phyloP scores from a whole-genome alignment of 208 protist genomes.

The Angomonas ambiguus region DNA sequence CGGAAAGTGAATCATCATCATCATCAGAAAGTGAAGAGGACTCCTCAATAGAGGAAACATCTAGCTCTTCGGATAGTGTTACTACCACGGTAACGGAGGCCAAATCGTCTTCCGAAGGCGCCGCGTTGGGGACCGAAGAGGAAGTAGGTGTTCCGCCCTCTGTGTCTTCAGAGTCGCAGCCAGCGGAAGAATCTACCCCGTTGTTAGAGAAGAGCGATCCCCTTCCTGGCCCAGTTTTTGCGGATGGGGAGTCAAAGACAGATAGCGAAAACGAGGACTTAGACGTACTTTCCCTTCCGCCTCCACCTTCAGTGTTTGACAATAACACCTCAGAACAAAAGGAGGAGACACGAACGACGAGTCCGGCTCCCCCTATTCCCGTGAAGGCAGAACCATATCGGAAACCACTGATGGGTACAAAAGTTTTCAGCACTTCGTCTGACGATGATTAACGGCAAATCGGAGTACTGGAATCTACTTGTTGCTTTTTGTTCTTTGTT shows the following conservation, averaged over 20 bases:
- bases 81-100: background rate
- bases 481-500: background rate
- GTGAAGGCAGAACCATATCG: background rate
- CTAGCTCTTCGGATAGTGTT: background rate
- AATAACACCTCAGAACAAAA: background rate
- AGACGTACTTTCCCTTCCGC: background rate
- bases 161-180: too few species aligned
- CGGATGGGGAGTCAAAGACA: too few species aligned
- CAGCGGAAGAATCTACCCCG: too few species aligned
- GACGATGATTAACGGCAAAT: constrained; percentile 23
- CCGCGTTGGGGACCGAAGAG: too few species aligned
- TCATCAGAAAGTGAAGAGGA: too few species aligned
- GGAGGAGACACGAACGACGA: constrained; percentile 1
- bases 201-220: too few species aligned
- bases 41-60: too few species aligned
- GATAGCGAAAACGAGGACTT: background rate
- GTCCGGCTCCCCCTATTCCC: background rate
- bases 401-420: constrained; percentile 23
- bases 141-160: too few species aligned
- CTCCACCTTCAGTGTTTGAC: background rate
- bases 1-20: too few species aligned
- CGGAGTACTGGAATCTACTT: background rate
- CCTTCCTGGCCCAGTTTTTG: too few species aligned
- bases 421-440: constrained; percentile 40
- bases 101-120: too few species aligned